Percentiles rank a stretch among this genome's conserved stretches.
Conservation (phyloP, 805 yeast genomes). For the Metschnikowia lachancei region DNA sequence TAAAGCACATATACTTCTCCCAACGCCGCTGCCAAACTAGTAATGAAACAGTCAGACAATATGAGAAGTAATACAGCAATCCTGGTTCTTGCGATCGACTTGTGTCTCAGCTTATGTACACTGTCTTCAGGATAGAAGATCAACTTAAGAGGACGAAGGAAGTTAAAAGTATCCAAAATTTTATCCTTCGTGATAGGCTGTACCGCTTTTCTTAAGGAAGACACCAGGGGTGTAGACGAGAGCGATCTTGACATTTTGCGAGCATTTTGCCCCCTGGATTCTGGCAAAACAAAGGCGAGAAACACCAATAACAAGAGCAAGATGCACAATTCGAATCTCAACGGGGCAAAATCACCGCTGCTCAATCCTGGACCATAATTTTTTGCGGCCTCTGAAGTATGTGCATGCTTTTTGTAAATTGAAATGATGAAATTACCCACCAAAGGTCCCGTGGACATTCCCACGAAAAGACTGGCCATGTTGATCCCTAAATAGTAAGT, state of each 20-base stretch:
- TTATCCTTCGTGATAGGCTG: neutral
- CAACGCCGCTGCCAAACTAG: slow-evolving; percentile 39
- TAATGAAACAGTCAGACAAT: slow-evolving; percentile 40
- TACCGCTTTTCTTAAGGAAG: slow-evolving; percentile 1
- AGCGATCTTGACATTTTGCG: slow-evolving; percentile 49
- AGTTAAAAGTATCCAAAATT: slow-evolving; percentile 18
- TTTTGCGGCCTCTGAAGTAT: neutral
- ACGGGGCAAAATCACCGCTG: slow-evolving; percentile 33
- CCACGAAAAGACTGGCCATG: slow-evolving; percentile 57
- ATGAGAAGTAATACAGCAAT: slow-evolving; percentile 49
- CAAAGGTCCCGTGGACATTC: slow-evolving; percentile 65
- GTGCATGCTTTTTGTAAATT: neutral
- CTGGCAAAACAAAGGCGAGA: slow-evolving; percentile 46
- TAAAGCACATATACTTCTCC: slow-evolving; percentile 48
- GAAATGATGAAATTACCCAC: slow-evolving; percentile 35
- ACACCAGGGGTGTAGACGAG: slow-evolving; percentile 24
- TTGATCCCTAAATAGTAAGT: slow-evolving; percentile 57
- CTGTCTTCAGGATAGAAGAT: slow-evolving; percentile 50
- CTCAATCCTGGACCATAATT: slow-evolving; percentile 19
- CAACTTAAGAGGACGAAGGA: slow-evolving; percentile 49
- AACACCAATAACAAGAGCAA: slow-evolving; percentile 31
- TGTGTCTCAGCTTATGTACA: slow-evolving; percentile 21
- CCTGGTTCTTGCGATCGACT: slow-evolving; percentile 23
- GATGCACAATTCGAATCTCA: slow-evolving; percentile 31
- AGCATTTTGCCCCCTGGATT: slow-evolving; percentile 59